Evolutionary conservation across 805 yeast species (phyloP).

Genomic region (Ogataea dorogensis): DNA sequence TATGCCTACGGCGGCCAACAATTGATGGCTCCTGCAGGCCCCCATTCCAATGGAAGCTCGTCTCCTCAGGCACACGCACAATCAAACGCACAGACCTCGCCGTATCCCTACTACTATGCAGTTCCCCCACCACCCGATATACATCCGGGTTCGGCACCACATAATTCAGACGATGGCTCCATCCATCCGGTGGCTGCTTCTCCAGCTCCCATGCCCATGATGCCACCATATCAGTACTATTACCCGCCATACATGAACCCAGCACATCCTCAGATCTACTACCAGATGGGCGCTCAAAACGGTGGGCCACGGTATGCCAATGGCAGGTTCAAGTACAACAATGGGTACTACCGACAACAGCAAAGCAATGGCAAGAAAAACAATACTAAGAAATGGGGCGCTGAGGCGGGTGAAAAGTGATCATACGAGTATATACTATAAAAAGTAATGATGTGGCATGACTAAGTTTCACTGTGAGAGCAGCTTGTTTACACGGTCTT

Average conservation of each 20-base stretch:
- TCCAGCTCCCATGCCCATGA: conserved; percentile 12
- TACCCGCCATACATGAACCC: conserved; percentile 18
- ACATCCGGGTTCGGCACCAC: neutral
- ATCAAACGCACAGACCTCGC: conserved; percentile 6
- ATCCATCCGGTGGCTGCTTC: conserved; percentile 11
- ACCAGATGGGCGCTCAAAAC: conserved; percentile 8
- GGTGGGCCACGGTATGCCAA: conserved; percentile 8
- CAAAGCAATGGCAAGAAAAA: conserved; percentile 7
- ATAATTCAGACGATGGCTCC: conserved; percentile 3
- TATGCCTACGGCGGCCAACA: conserved; percentile 12
- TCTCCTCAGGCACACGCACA: conserved; percentile 6
- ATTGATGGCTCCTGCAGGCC: conserved; percentile 3
- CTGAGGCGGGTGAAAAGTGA: conserved; percentile 3
- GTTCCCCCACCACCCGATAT: conserved; percentile 8
- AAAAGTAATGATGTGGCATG: conserved; percentile 6
- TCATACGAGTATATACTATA: conserved; percentile 5
- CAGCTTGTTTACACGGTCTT: conserved; percentile 66
- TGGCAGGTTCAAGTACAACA: conserved; percentile 11
- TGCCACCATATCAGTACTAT: conserved; percentile 19
- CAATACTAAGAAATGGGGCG: conserved; percentile 8
- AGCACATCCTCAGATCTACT: conserved; percentile 16
- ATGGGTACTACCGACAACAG: conserved; percentile 5
- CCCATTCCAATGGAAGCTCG: conserved; percentile 4
- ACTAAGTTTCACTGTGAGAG: conserved; percentile 30
- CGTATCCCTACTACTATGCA: conserved; percentile 20